Evolutionary conservation across 148 eudicot genomes (phyloP), one percentile per base, ranked within the genome.

Genomic region (Polygonum aviculare): DNA sequence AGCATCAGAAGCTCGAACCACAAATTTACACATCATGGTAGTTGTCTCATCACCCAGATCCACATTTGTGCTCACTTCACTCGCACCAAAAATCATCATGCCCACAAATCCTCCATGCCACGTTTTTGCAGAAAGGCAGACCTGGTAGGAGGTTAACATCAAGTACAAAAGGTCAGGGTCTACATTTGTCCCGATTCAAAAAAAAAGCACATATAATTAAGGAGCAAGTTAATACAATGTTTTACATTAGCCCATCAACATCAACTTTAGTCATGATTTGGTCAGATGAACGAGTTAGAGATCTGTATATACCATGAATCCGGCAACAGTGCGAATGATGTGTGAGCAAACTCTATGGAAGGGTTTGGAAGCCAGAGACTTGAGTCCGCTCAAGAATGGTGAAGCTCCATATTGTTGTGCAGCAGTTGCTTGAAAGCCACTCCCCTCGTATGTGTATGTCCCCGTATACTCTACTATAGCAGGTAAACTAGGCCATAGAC

Each of bases 401-500:
- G 98, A 94, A 77, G 97, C 86, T 75, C 92, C 97, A 75, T 92
- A 92, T 84, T 94, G 98, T 85, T 94, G 94, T 12, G 98, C 98
- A 69, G 98, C 98, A 76, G 97, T 92, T 38, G 98, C 98, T 87
- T 80, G 89, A 80, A 92, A 94, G 36, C 97, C 98, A 92, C 98
- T 94, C 79, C 98, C 97, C 84, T 94, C 97, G 12, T 94, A 94
- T 62, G 91, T 89, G 73, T 94, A 94, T 41, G 96, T 90, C 67
- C 98, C 98, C 18, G 96, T 90, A 75, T 82, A 94, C 86, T 94
- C 98, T 65, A 92, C 89, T 77, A 92, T 88, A 80, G 97, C 98
- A 81, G 97, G 98, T 73, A 94, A 88, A 87, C 98, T 94, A 76
- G 98, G 98, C 98, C 98, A 94, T 69, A 94, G 79, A 44, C 98